These are phyloP conservation scores for Wickerhamiella siamensis DNA, from an alignment of 805 yeast genomes.

Conservation along the genomic window DNA sequence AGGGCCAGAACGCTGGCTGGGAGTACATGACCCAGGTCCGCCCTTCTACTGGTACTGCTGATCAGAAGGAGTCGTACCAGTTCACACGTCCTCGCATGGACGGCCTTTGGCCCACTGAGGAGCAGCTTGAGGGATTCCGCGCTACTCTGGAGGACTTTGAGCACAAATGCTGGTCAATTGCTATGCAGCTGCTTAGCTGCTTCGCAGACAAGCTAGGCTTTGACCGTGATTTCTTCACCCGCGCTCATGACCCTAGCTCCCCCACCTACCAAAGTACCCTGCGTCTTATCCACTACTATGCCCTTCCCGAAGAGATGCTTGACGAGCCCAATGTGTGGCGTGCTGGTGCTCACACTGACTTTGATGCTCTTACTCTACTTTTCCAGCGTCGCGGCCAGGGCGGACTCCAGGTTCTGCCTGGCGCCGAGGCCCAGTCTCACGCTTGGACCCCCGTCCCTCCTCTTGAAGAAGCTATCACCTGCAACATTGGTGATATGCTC, in stretches of 20 bases:
- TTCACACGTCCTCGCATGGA: constrained; percentile 10
- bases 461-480: constrained; percentile 8
- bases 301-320: constrained; percentile 4
- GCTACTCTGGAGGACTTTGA: constrained; percentile 3
- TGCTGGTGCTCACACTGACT: constrained; percentile 14
- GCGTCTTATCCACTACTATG: constrained; percentile 11
- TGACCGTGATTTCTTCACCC: constrained; percentile 3
- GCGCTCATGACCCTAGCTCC: constrained; percentile 6
- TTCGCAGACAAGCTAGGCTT: constrained; percentile 9
- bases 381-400: constrained; percentile 12
- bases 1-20: constrained; percentile 10
- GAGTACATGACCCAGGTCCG: constrained; percentile 11
- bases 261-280: constrained; percentile 10
- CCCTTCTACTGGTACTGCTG: constrained; percentile 13
- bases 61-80: constrained; percentile 12
- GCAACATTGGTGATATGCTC: constrained; percentile 15
- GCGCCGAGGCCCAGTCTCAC: constrained; percentile 4
- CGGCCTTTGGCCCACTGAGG: constrained; percentile 8
- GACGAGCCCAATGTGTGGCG: constrained; percentile 8
- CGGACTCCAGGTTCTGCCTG: constrained; percentile 14
- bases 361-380: constrained; percentile 8
- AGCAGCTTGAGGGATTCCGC: constrained; percentile 6
- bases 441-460: constrained; percentile 12
- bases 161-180: constrained; percentile 7
- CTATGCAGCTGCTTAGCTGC: constrained; percentile 6